Evolutionary conservation across 352 stramenopile species (phyloP).

Genomic region (Elongisporangium undulatum): DNA sequence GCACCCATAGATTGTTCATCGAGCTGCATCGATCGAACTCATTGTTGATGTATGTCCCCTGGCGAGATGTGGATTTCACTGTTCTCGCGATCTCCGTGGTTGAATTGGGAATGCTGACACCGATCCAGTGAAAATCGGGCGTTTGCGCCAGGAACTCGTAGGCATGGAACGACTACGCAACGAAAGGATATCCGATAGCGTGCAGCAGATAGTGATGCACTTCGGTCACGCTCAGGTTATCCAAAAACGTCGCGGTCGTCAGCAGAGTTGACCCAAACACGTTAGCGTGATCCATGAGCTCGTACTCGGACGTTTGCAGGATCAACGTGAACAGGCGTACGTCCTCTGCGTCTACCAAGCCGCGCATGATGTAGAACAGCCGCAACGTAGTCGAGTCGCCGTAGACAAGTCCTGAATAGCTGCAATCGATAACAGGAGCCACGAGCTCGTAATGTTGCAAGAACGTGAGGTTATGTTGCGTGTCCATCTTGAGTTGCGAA

Average conservation of each 20-base stretch:
- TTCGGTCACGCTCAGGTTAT: conserved; percentile 15
- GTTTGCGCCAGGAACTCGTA: conserved; percentile 24
- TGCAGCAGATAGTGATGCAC: conserved; percentile 18
- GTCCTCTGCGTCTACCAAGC: conserved; percentile 10
- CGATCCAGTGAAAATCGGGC: conserved; percentile 18
- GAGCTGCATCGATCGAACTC: too few species aligned
- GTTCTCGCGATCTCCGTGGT: too few species aligned
- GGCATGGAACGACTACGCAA: too few species aligned
- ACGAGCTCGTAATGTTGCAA: too few species aligned
- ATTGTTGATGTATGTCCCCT: conserved; percentile 34
- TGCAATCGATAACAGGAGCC: conserved; percentile 49
- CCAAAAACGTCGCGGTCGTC: conserved; percentile 22
- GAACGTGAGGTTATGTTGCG: too few species aligned
- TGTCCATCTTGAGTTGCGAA: too few species aligned
- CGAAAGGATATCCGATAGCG: conserved; percentile 29
- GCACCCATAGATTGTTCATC: conserved; percentile 25
- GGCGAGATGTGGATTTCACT: conserved; percentile 19
- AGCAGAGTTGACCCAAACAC: conserved; percentile 20
- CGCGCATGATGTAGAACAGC: conserved; percentile 38
- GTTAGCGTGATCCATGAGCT: conserved; percentile 19
- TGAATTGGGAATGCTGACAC: conserved; percentile 24
- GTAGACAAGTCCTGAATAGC: conserved; percentile 15
- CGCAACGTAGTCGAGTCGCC: conserved; percentile 18
- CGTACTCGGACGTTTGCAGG: conserved; percentile 37
- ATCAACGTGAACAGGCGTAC: conserved; percentile 22